Conservation (phyloP, 495 filamentous ascomycete species). For the Penicillium samsonianum region DNA sequence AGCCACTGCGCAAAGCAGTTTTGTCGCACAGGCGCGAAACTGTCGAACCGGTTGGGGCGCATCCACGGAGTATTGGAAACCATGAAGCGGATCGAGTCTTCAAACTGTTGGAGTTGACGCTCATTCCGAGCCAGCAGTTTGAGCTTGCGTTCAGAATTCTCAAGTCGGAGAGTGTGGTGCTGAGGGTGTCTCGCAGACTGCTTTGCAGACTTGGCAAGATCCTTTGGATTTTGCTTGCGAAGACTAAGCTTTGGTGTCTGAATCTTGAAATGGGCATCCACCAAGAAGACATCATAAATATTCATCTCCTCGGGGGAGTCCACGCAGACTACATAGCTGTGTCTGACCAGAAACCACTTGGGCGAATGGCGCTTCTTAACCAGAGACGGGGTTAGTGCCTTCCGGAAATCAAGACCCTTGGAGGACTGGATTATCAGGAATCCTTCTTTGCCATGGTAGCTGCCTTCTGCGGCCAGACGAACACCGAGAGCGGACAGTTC, state of each 20-base stretch:
- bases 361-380: conserved; percentile 80
- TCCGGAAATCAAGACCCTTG: conserved; percentile 87
- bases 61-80: conserved; percentile 76
- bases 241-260: conserved; percentile 64
- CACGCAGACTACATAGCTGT: conserved; percentile 96
- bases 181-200: conserved; percentile 66
- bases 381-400: conserved; percentile 71
- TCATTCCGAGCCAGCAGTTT: conserved; percentile 93
- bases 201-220: conserved; percentile 61
- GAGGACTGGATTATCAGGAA: conserved; percentile 87
- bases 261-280: conserved; percentile 80
- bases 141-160: conserved; percentile 84
- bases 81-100: conserved; percentile 89
- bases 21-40: conserved; percentile 87
- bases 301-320: conserved; percentile 98
- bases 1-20: conserved; percentile 94
- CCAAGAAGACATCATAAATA: conserved; percentile 96
- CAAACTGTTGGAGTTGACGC: conserved; percentile 84
- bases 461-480: conserved; percentile 90
- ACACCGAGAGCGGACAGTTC: conserved; percentile 94
- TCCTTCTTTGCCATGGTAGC: conserved; percentile 97
- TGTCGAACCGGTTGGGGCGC: conserved; percentile 80
- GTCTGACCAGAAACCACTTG: conserved; percentile 97
- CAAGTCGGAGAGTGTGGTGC: conserved; percentile 80
- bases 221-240: conserved; percentile 65